phyloP scores from a whole-genome alignment of 768 basidiomycete genomes.

The Piloderma croceum region DNA sequence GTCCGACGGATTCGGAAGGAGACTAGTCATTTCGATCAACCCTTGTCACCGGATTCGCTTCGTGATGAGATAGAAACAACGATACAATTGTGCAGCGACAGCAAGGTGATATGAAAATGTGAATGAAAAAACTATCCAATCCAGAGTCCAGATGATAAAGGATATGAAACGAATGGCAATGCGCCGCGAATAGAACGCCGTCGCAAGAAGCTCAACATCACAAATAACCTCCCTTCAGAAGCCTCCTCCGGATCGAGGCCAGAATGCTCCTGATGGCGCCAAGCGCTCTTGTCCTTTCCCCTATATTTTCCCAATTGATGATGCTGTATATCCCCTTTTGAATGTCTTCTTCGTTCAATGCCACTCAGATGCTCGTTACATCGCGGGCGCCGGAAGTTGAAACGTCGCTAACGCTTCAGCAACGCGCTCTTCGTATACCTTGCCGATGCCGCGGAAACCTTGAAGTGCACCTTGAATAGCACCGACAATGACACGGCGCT shows the following conservation, averaged over 20 bases:
- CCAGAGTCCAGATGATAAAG: no score
- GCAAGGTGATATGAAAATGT: no score
- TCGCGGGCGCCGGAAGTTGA: conserved; percentile 13
- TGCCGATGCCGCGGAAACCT: conserved; percentile 15
- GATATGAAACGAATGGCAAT: no score
- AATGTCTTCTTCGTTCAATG: conserved; percentile 6
- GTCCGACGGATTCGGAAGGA: no score
- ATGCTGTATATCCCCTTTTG: conserved; percentile 6
- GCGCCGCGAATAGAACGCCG: neutral
- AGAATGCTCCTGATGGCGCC: conserved; percentile 25
- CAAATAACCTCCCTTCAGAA: conserved; percentile 6
- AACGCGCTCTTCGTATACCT: conserved; percentile 23
- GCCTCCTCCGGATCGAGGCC: conserved; percentile 1
- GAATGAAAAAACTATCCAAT: no score
- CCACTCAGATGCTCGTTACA: no score
- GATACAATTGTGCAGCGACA: no score
- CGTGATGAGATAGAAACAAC: no score
- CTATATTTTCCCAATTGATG: conserved; percentile 28
- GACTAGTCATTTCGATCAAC: no score
- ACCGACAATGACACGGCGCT: no score
- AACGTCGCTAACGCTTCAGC: conserved; percentile 26
- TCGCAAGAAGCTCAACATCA: neutral
- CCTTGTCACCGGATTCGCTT: no score
- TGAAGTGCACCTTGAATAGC: conserved; percentile 31
- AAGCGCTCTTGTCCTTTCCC: conserved; percentile 27